Evolutionary conservation across 2,329 filamentous ascomycete species (phyloP), one percentile per base, ranked within the genome.

Genomic region (Phaeophleospora eucalypticola): DNA sequence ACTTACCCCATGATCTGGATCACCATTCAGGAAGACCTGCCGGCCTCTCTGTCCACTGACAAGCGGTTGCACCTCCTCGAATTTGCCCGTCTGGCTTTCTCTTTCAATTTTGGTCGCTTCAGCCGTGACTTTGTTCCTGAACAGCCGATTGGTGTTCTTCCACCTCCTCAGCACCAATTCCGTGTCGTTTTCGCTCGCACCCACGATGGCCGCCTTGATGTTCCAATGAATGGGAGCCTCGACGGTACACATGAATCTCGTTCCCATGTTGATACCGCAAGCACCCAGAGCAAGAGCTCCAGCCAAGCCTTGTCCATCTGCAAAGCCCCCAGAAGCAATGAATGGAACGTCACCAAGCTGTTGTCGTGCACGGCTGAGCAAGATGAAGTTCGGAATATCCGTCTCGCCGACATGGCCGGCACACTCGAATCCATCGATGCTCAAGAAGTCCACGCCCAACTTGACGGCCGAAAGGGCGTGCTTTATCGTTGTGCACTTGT

Each of bases 191-290:
- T 97, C 91, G 53, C 88, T 78, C 1, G 89, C 86, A 44, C 81
- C 78, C 38, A 96, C 89, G 62, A 97, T 97, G 56, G 86, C 78
- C 67, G 93, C 78, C 78, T 97, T 97, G 74, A 97, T 88, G 58
- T 94, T 94, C 39, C 81, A 67, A 71, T 97, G 91, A 53, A 97
- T 86, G 0, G 91, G 91, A 8, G 89, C 83, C 70, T 96, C 49
- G 37, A 89, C 77, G 0, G 91, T 97, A 72, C 86, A 90, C 87
- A 97, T 93, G 74, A 96, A 97, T 36, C 91, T 79, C 9, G 91
- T 97, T 46, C 91, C 91, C 91, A 97, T 97, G 72, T 97, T 97
- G 71, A 97, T 83, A 55, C 91, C 91, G 66, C 87, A 87, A 0
- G 91, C 91, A 20, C 91, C 91, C 6, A 97, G 79, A 32, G 84